Conservation (phyloP, 202 grass and related monocot genomes). For the Schoenoplectus triqueter region DNA sequence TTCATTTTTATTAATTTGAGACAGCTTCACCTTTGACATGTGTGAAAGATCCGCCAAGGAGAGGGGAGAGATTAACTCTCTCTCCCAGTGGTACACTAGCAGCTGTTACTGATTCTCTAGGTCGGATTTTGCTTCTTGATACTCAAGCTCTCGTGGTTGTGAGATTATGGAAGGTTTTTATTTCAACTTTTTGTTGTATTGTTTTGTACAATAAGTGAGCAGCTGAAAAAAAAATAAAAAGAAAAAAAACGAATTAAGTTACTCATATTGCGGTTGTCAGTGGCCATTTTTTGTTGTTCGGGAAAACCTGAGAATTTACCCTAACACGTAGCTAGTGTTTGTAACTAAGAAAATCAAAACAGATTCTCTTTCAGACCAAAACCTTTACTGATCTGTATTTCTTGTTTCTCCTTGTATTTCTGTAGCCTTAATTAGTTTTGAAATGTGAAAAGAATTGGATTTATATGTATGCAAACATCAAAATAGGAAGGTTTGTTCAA, state of each 20-base stretch:
- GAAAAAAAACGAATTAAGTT: background rate
- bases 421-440: background rate
- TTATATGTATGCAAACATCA: background rate
- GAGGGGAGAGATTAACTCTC: slow-evolving; percentile 83
- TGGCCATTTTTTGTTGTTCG: background rate
- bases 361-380: background rate
- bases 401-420: slow-evolving; percentile 9
- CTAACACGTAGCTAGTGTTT: background rate
- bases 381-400: background rate
- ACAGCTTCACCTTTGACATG: slow-evolving; percentile 88
- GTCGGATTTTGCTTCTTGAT: slow-evolving; percentile 83
- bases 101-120: slow-evolving; percentile 96
- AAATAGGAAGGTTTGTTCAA: slow-evolving; percentile 18
- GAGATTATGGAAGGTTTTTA: slow-evolving; percentile 83
- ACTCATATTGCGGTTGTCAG: background rate
- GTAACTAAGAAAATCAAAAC: background rate
- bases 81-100: slow-evolving; percentile 92
- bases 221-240: background rate
- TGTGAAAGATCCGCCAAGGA: slow-evolving; percentile 87
- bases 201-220: background rate
- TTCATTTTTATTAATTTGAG: slow-evolving; percentile 38
- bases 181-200: slow-evolving; percentile 21
- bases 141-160: slow-evolving; percentile 94
- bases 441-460: background rate
- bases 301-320: background rate